Conservation (phyloP, 805 yeast genomes). For the Kodamaea restingae region DNA sequence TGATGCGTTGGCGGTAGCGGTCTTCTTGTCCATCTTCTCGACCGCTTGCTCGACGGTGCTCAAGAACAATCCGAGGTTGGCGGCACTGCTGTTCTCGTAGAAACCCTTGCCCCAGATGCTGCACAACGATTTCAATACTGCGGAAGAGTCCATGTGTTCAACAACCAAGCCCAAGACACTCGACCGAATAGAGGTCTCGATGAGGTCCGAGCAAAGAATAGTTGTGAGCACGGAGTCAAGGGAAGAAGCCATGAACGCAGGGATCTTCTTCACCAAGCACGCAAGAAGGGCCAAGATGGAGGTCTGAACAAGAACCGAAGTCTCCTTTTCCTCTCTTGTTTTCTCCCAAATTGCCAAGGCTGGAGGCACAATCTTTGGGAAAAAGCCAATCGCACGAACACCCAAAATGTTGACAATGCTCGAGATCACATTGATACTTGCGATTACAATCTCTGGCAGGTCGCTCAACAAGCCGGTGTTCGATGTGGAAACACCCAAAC, state of each 20-base stretch:
- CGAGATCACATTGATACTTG: constrained; percentile 70
- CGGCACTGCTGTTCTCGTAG: constrained; percentile 31
- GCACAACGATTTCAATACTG: constrained; percentile 57
- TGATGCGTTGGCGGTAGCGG: constrained; percentile 68
- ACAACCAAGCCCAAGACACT: constrained; percentile 60
- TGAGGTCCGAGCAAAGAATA: constrained; percentile 52
- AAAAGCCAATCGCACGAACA: constrained; percentile 76
- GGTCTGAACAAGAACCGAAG: constrained; percentile 50
- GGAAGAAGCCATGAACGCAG: constrained; percentile 74
- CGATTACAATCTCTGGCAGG: constrained; percentile 60
- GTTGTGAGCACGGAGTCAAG: constrained; percentile 58
- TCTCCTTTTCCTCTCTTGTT: constrained; percentile 24
- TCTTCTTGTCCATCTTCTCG: constrained; percentile 65
- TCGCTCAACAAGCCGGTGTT: constrained; percentile 51
- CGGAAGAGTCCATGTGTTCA: constrained; percentile 62
- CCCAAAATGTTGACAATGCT: constrained; percentile 73
- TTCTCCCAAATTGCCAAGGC: constrained; percentile 56
- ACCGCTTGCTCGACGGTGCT: constrained; percentile 62
- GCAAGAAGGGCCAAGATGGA: constrained; percentile 70
- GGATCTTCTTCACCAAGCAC: constrained; percentile 74
- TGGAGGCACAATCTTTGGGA: constrained; percentile 81
- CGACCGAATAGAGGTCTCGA: constrained; percentile 57
- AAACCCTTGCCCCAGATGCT: constrained; percentile 53
- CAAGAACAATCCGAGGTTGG: constrained; percentile 62
- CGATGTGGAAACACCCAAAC: constrained; percentile 48